These are phyloP conservation scores for Trichoderma arundinaceum DNA, from an alignment of 2,329 filamentous ascomycete genomes.

Conservation along the genomic window DNA sequence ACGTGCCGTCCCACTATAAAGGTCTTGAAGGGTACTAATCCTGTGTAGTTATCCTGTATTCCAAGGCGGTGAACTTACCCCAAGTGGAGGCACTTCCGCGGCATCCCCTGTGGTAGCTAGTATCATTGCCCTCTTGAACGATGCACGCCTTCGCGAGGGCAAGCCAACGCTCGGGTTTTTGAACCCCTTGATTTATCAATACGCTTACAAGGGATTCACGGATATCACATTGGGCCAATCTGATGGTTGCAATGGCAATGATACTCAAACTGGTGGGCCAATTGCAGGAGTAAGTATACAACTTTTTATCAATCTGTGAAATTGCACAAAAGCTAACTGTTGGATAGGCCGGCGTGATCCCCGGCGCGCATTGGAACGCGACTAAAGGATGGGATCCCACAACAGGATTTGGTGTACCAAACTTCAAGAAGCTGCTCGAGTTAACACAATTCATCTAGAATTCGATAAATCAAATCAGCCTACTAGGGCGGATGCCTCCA, in stretches of 20 bases:
- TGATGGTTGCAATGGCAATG: conserved; percentile 46
- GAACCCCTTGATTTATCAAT: conserved; percentile 53
- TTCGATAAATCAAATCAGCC: too few relatives aligned
- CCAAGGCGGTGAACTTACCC: conserved; percentile 38
- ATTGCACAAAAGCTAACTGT: conserved; percentile 25
- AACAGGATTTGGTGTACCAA: conserved; percentile 35
- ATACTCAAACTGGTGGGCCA: conserved; percentile 31
- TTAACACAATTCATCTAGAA: conserved; percentile 4
- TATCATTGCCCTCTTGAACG: conserved; percentile 56
- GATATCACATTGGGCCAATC: conserved; percentile 45
- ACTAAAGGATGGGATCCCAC: conserved; percentile 37
- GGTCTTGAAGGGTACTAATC: background rate
- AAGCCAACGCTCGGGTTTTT: conserved; percentile 56
- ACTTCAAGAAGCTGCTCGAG: conserved; percentile 36
- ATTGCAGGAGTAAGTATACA: conserved; percentile 11
- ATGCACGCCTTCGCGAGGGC: conserved; percentile 50
- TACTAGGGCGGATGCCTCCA: background rate
- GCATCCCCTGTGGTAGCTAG: conserved; percentile 56
- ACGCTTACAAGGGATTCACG: conserved; percentile 34
- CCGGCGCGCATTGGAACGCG: conserved; percentile 41
- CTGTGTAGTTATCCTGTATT: conserved; percentile 30
- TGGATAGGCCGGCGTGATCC: conserved; percentile 37
- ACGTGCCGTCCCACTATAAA: conserved; percentile 41
- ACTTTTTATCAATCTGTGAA: background rate
- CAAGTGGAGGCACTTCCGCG: conserved; percentile 52